Percentiles rank a stretch among this genome's conserved stretches.
Evolutionary conservation across 2,329 filamentous ascomycete genomes (phyloP).

Genomic region (Colletotrichum incanum): DNA sequence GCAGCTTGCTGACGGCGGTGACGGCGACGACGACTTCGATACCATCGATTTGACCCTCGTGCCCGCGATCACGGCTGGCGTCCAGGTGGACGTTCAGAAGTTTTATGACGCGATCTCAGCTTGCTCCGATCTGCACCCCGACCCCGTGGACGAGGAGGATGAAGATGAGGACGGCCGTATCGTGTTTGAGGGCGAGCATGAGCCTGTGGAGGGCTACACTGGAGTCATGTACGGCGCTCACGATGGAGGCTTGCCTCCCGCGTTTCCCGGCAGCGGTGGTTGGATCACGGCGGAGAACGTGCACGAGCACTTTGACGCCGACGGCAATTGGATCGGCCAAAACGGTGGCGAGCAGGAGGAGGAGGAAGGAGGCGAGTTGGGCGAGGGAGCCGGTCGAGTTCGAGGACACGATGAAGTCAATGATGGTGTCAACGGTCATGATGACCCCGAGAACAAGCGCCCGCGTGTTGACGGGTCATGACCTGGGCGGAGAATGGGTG

Average conservation of each 20-base stretch:
- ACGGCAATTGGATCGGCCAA: slow-evolving; percentile 81
- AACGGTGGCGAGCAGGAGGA: slow-evolving; percentile 53
- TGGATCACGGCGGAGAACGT: slow-evolving; percentile 97
- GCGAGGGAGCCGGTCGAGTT: slow-evolving; percentile 75
- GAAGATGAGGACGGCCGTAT: slow-evolving; percentile 71
- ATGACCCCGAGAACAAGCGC: slow-evolving; percentile 64
- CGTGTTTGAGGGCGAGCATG: slow-evolving; percentile 71
- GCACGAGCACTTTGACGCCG: slow-evolving; percentile 84
- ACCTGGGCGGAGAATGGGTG: neutral
- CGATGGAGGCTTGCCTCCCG: slow-evolving; percentile 72
- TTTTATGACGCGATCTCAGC: slow-evolving; percentile 80
- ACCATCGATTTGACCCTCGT: slow-evolving; percentile 79
- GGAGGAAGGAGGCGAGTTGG: slow-evolving; percentile 65
- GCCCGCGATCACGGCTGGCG: slow-evolving; percentile 57
- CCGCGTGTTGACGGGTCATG: slow-evolving; percentile 57
- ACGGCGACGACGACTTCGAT: slow-evolving; percentile 71
- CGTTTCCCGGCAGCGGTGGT: slow-evolving; percentile 80
- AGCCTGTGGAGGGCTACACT: slow-evolving; percentile 70
- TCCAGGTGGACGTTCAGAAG: slow-evolving; percentile 53
- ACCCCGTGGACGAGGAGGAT: slow-evolving; percentile 73
- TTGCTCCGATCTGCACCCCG: slow-evolving; percentile 84
- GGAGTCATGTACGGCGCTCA: slow-evolving; percentile 67
- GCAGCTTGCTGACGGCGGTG: slow-evolving; percentile 72
- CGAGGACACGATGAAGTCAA: slow-evolving; percentile 69
- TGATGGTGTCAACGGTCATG: slow-evolving; percentile 60